Percentiles rank a stretch among this genome's conserved stretches.
Evolutionary conservation across 805 yeast genomes (phyloP).

Genomic region (Saccharomyces paradoxus): DNA sequence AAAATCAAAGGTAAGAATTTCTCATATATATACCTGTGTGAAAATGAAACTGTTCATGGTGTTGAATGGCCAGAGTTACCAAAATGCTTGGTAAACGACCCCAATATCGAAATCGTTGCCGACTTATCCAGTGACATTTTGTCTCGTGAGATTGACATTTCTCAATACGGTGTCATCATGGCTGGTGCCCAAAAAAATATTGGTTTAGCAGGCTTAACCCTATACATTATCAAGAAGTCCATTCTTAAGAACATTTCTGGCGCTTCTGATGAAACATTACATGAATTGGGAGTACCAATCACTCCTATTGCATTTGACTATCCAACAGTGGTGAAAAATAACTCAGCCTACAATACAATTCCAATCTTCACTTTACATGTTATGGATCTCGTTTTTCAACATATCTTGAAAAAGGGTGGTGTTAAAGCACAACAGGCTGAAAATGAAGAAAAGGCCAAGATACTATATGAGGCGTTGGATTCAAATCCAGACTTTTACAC

Average conservation of each 20-base stretch:
- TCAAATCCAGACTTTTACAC: conserved; percentile 55
- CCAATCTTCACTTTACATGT: conserved; percentile 89
- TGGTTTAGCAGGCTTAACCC: conserved; percentile 91
- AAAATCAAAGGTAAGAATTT: conserved; percentile 42
- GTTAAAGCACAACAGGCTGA: conserved; percentile 47
- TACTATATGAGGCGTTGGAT: conserved; percentile 60
- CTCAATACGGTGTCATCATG: conserved; percentile 80
- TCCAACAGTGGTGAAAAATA: conserved; percentile 77
- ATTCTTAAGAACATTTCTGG: conserved; percentile 47
- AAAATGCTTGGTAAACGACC: conserved; percentile 43
- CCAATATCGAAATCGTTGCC: conserved; percentile 71
- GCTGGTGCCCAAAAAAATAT: conserved; percentile 99
- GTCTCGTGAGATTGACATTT: conserved; percentile 70
- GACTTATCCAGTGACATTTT: conserved; percentile 93
- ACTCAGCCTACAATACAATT: conserved; percentile 91
- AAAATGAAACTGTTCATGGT: conserved; percentile 96
- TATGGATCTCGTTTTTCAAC: conserved; percentile 65
- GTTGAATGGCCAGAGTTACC: conserved; percentile 61
- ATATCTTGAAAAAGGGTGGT: conserved; percentile 65
- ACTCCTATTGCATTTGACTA: conserved; percentile 85
- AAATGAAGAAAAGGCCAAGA: conserved; percentile 53
- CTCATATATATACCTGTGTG: conserved; percentile 85
- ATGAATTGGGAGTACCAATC: conserved; percentile 56
- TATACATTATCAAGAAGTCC: conserved; percentile 80
- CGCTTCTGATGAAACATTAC: conserved; percentile 55